Percentiles rank a stretch among this genome's conserved stretches.
Evolutionary conservation across 192 early-diverging fungal genomes (phyloP).

Genomic region (Paraglomus brasilianum): DNA sequence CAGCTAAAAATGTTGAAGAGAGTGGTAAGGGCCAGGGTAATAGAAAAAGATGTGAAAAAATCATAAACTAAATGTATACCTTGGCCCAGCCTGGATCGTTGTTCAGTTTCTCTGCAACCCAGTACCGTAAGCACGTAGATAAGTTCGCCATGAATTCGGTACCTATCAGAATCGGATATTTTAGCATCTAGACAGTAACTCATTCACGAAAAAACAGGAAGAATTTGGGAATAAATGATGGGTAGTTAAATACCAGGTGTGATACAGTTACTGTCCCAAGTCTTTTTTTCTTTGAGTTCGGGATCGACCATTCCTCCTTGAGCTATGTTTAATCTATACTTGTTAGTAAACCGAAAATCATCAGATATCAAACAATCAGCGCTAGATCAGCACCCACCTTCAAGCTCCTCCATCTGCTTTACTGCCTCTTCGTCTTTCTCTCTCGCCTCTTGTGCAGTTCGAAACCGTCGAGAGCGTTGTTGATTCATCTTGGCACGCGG

Average conservation of each 20-base stretch:
- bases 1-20: slow-evolving; percentile 41
- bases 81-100: slow-evolving; percentile 84
- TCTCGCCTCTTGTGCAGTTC: slow-evolving; percentile 81
- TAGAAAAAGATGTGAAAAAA: not conserved
- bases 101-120: slow-evolving; percentile 82
- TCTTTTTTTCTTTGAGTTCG: slow-evolving; percentile 48
- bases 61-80: slow-evolving; percentile 32
- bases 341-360: no score
- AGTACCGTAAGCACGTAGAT: slow-evolving; percentile 84
- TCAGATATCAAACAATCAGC: no score
- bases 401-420: slow-evolving; percentile 28
- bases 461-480: slow-evolving; percentile 96
- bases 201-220: not conserved
- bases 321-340: no score
- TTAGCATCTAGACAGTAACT: no score
- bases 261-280: slow-evolving; percentile 97
- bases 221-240: not conserved
- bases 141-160: slow-evolving; percentile 95
- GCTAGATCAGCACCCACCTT: not conserved
- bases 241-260: slow-evolving; percentile 65
- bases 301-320: slow-evolving; percentile 51
- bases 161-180: no score
- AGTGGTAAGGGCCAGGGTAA: not conserved
- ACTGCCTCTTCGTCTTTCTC: slow-evolving; percentile 51
- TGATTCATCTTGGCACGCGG: slow-evolving; percentile 99